Conservation (phyloP, 768 basidiomycete genomes). For the Macrolepiota albuminosa region DNA sequence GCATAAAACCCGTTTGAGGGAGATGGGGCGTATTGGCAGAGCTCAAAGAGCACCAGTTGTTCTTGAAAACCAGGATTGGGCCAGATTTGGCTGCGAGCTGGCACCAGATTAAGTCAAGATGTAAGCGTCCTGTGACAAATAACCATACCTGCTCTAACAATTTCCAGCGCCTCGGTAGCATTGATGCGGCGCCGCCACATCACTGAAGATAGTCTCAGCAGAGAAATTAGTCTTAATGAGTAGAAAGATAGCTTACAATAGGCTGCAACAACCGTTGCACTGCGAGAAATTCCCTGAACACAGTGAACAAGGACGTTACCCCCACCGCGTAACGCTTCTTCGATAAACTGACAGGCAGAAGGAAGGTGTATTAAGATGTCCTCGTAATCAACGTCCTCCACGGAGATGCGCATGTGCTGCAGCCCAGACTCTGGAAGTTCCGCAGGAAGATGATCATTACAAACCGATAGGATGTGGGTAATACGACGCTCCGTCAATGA, state of each 20-base stretch:
- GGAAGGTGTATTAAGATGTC: constrained; percentile 66
- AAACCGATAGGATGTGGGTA: constrained; percentile 78
- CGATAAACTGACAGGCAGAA: constrained; percentile 61
- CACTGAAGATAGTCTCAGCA: constrained; percentile 34
- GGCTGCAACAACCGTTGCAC: constrained; percentile 68
- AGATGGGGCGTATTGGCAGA: constrained; percentile 64
- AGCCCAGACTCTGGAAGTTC: constrained; percentile 68
- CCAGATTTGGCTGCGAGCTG: constrained; percentile 77
- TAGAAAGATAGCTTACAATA: constrained; percentile 50
- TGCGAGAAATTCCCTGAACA: constrained; percentile 60
- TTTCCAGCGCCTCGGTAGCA: constrained; percentile 53
- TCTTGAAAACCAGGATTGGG: constrained; percentile 75
- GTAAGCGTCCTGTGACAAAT: constrained; percentile 1
- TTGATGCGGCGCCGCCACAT: constrained; percentile 61
- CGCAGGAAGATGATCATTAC: constrained; percentile 65
- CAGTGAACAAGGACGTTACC: constrained; percentile 67
- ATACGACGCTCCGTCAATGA: constrained; percentile 70
- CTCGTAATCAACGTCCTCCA: constrained; percentile 66
- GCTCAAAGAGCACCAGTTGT: constrained; percentile 70
- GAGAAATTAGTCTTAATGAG: background rate
- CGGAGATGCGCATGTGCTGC: constrained; percentile 63
- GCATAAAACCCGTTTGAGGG: constrained; percentile 59
- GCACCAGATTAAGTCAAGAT: background rate
- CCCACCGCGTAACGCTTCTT: constrained; percentile 51
- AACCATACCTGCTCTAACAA: constrained; percentile 52